A percentile compares a stretch with the other conserved stretches of the same genome.
These are phyloP conservation scores for Termitomyces sp. DNA, from an alignment of 768 basidiomycete genomes.

Conservation along the genomic window DNA sequence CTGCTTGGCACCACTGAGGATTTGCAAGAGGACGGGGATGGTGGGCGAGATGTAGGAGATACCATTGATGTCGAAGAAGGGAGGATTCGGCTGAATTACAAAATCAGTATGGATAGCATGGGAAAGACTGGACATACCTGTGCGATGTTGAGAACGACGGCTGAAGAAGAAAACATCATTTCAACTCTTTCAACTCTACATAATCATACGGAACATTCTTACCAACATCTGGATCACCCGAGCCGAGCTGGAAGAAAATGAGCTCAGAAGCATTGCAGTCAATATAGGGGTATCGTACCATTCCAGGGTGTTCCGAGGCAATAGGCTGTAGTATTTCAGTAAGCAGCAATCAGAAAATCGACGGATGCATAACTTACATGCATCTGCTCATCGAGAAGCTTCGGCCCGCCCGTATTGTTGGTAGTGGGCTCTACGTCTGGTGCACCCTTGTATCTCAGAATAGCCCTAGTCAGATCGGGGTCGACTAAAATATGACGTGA, in stretches of 20 bases:
- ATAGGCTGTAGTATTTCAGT: constrained; percentile 10
- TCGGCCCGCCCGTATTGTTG: constrained; percentile 10
- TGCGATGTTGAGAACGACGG: constrained; percentile 16
- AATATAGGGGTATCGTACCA: background rate
- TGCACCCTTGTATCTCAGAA: constrained; percentile 28
- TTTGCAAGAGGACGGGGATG: constrained; percentile 46
- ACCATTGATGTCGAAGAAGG: constrained; percentile 26
- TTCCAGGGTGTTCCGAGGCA: constrained; percentile 11
- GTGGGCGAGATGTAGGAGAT: constrained; percentile 33
- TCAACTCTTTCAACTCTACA: background rate
- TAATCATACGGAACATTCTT: background rate
- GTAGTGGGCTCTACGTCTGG: constrained; percentile 20
- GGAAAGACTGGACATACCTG: background rate
- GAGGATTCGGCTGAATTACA: constrained; percentile 20
- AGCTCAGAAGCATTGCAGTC: background rate
- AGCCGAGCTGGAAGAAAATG: constrained; percentile 11
- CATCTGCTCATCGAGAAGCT: constrained; percentile 17
- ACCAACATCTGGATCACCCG: constrained; percentile 15
- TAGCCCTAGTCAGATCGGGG: constrained; percentile 22
- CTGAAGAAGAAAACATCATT: constrained; percentile 1
- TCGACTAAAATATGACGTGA: constrained; percentile 9
- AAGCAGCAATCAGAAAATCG: background rate
- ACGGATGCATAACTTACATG: constrained; percentile 12
- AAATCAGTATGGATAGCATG: background rate
- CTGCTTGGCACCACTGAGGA: constrained; percentile 40